Conservation (phyloP, 257 asterid species). For the Fraxinus quadrangulata region DNA sequence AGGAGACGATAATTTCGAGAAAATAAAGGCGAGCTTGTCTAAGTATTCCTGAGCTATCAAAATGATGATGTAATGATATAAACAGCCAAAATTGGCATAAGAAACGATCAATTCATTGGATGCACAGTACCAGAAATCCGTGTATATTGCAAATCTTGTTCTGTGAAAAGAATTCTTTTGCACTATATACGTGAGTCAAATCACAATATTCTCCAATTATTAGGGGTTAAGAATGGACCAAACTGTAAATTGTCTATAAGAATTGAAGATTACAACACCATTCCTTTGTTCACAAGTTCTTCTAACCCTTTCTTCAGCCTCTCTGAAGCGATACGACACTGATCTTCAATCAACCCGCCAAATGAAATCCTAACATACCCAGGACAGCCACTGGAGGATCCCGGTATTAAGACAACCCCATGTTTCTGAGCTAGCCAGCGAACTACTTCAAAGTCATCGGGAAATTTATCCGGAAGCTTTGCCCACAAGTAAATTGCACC, state of each 20-base stretch:
- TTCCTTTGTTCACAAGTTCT: slow-evolving; percentile 72
- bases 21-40: no score
- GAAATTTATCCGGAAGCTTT: slow-evolving; percentile 61
- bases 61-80: background rate
- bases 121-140: background rate
- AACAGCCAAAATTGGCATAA: background rate
- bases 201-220: background rate
- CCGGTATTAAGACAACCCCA: slow-evolving; percentile 70
- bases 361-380: slow-evolving; percentile 82
- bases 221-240: background rate
- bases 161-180: background rate
- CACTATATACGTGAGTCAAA: background rate
- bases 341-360: slow-evolving; percentile 71
- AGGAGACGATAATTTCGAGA: no score
- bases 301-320: slow-evolving; percentile 76
- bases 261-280: slow-evolving; percentile 50
- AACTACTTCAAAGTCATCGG: slow-evolving; percentile 73
- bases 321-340: slow-evolving; percentile 61
- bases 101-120: background rate
- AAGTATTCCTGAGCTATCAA: no score
- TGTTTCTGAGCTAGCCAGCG: slow-evolving; percentile 80
- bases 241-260: background rate
- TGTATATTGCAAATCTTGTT: background rate
- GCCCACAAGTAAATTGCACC: slow-evolving; percentile 98
- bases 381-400: slow-evolving; percentile 72